Conservation (phyloP, 1,284 basidiomycete species). For the Grifola frondosa region DNA sequence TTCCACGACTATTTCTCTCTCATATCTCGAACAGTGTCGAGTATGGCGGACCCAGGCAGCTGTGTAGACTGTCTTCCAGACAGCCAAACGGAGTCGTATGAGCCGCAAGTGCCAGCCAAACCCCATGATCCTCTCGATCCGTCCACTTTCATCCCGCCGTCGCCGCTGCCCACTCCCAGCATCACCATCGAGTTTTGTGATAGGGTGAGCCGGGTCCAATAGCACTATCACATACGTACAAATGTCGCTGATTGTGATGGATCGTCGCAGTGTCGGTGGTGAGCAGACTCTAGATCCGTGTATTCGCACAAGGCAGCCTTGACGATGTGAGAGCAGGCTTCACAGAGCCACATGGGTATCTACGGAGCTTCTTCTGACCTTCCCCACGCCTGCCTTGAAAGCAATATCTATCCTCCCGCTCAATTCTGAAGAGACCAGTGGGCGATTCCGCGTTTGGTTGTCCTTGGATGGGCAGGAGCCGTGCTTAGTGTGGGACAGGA, state of each 20-base stretch:
- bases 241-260: conserved; percentile 5
- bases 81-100: neutral
- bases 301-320: no score
- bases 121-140: conserved; percentile 43
- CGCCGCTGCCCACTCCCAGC: conserved; percentile 42
- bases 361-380: conserved; percentile 87
- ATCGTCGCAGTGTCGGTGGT: conserved; percentile 68
- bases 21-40: neutral
- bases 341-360: conserved; percentile 87
- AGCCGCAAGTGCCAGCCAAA: conserved; percentile 1
- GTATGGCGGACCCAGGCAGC: conserved; percentile 16
- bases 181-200: conserved; percentile 85
- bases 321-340: conserved; percentile 65
- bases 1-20: neutral
- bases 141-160: conserved; percentile 60
- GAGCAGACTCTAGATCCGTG: conserved; percentile 23
- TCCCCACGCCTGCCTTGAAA: conserved; percentile 70
- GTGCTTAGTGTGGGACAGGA: conserved; percentile 73
- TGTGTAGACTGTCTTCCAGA: conserved; percentile 26
- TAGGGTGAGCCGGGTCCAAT: no score
- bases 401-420: conserved; percentile 73
- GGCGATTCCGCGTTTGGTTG: conserved; percentile 88
- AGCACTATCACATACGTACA: no score
- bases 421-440: conserved; percentile 79
- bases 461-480: conserved; percentile 41